A percentile compares a stretch with the other conserved stretches of the same genome.
These are phyloP conservation scores for Backusella circina DNA, from an alignment of 192 early-diverging fungal genomes.

Conservation along the genomic window DNA sequence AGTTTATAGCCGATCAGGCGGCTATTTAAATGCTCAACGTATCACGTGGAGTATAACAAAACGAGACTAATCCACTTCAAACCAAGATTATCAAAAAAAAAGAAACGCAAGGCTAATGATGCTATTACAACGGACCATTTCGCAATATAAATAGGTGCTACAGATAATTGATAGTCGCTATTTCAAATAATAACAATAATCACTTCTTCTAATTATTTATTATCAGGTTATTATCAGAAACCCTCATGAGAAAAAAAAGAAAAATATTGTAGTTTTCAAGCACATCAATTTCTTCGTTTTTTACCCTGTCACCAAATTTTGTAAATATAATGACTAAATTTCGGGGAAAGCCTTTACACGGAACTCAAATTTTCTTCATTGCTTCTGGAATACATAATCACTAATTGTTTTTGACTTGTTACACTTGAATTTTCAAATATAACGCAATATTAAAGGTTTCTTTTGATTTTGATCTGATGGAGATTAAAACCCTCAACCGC, in stretches of 20 bases:
- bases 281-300: neutral
- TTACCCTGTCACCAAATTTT: neutral
- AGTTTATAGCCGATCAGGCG: neutral
- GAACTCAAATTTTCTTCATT: neutral
- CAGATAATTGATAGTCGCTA: neutral
- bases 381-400: neutral
- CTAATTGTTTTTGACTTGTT: neutral
- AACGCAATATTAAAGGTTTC: neutral
- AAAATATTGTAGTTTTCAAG: neutral
- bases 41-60: neutral
- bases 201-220: neutral
- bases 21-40: neutral
- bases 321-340: neutral
- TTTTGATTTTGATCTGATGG: neutral
- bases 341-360: neutral
- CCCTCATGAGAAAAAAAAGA: neutral
- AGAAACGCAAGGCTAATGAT: neutral
- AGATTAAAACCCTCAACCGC: neutral
- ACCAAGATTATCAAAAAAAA: neutral
- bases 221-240: neutral
- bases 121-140: neutral
- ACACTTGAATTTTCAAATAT: constrained; percentile 1
- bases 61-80: neutral
- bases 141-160: neutral
- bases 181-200: neutral